phyloP scores from a whole-genome alignment of 192 early-diverging fungal species.

The Coemansia sp. region DNA sequence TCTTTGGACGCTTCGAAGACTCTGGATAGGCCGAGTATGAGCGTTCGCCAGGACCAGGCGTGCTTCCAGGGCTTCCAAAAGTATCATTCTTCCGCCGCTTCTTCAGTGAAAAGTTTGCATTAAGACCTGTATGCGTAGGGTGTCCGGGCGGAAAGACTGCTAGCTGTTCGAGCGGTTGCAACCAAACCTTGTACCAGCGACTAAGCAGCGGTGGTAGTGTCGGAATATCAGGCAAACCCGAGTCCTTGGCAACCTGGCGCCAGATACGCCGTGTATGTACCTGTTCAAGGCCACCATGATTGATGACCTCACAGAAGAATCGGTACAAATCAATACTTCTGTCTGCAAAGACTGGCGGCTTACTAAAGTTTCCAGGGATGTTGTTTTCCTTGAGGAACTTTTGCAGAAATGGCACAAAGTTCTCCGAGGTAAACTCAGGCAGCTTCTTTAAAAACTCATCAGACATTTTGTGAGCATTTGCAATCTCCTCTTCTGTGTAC shows the following conservation, averaged over 20 bases:
- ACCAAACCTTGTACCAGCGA: slow-evolving; percentile 54
- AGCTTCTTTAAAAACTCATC: slow-evolving; percentile 44
- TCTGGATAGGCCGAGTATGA: slow-evolving; percentile 33
- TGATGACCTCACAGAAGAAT: slow-evolving; percentile 50
- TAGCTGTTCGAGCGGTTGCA: slow-evolving; percentile 52
- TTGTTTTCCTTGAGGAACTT: slow-evolving; percentile 43
- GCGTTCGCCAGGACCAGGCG: slow-evolving; percentile 39
- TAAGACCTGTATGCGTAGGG: slow-evolving; percentile 44
- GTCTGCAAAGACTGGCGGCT: slow-evolving; percentile 45
- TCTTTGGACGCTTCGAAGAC: slow-evolving; percentile 28
- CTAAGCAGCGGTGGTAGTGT: slow-evolving; percentile 52
- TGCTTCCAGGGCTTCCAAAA: slow-evolving; percentile 39
- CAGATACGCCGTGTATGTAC: slow-evolving; percentile 47
- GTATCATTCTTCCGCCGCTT: slow-evolving; percentile 45
- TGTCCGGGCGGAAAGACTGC: slow-evolving; percentile 51
- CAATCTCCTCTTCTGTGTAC: slow-evolving; percentile 45
- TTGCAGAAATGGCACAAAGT: slow-evolving; percentile 43
- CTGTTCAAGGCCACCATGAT: slow-evolving; percentile 47
- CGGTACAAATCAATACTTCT: slow-evolving; percentile 37
- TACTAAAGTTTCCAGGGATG: slow-evolving; percentile 36
- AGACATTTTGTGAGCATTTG: slow-evolving; percentile 31
- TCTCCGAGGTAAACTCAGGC: slow-evolving; percentile 34
- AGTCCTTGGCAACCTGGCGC: slow-evolving; percentile 51
- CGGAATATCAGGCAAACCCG: slow-evolving; percentile 40
- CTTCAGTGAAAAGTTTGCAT: slow-evolving; percentile 49